These are phyloP conservation scores for Aegilops longissima DNA, from an alignment of 176 grass and related monocot genomes.

Conservation along the genomic window DNA sequence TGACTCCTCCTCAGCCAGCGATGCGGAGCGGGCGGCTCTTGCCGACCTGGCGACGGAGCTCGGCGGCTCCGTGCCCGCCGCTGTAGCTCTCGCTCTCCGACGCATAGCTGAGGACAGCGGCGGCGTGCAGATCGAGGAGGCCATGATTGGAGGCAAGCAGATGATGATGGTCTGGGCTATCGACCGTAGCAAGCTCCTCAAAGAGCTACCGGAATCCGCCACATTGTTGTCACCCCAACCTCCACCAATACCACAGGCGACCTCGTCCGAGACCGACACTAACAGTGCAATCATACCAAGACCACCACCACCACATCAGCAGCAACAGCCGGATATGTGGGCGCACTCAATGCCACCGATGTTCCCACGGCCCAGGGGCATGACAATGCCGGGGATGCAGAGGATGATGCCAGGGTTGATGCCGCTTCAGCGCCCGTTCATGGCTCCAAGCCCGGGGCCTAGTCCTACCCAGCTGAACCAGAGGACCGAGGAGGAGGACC, in stretches of 20 bases:
- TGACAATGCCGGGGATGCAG: constrained; percentile 56
- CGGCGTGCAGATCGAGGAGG: constrained; percentile 78
- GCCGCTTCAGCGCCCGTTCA: constrained; percentile 69
- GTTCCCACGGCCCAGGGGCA: constrained; percentile 68
- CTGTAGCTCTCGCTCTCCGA: constrained; percentile 74
- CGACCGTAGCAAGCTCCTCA: constrained; percentile 92
- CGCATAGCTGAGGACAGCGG: constrained; percentile 80
- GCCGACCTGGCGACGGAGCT: constrained; percentile 66
- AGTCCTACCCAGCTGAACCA: constrained; percentile 45
- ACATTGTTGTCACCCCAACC: constrained; percentile 40
- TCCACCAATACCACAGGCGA: constrained; percentile 16
- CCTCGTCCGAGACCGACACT: constrained; percentile 32
- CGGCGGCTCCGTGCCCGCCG: constrained; percentile 51
- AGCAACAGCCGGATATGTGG: constrained; percentile 65
- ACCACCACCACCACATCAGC: constrained; percentile 35
- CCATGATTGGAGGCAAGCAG: constrained; percentile 74
- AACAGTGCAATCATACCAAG: constrained; percentile 49
- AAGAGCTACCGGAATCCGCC: constrained; percentile 79
- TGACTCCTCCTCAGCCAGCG: constrained; percentile 62
- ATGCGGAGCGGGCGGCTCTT: constrained; percentile 63
- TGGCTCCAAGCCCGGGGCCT: constrained; percentile 31
- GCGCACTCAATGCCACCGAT: constrained; percentile 69
- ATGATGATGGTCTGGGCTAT: constrained; percentile 92
- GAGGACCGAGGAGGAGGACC: constrained; percentile 80
- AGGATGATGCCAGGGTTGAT: constrained; percentile 59